phyloP scores from a whole-genome alignment of 768 basidiomycete species.

The Strobilomyces confusus region DNA sequence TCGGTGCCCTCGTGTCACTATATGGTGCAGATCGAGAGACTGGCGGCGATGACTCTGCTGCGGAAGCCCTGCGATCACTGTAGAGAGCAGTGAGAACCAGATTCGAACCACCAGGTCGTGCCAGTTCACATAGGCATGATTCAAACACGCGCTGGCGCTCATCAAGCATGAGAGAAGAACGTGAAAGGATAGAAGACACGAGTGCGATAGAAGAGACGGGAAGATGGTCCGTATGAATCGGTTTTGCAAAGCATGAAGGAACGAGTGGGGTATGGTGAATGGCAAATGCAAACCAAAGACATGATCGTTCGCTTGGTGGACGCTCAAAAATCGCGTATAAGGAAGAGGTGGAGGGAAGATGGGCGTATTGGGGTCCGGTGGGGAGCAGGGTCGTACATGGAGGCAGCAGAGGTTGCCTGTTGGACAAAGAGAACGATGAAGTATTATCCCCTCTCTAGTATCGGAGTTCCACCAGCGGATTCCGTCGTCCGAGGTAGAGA shows the following conservation, averaged over 20 bases:
- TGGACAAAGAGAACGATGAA: too few species aligned
- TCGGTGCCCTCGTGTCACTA: not conserved
- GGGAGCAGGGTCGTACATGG: too few species aligned
- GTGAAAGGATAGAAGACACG: not conserved
- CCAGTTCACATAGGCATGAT: not conserved
- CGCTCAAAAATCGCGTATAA: too few species aligned
- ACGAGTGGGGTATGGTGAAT: too few species aligned
- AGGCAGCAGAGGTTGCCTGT: too few species aligned
- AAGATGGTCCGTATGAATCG: not conserved
- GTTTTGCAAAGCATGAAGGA: too few species aligned
- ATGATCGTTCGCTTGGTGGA: too few species aligned
- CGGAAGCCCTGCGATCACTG: not conserved
- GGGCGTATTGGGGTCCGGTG: too few species aligned
- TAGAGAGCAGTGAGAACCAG: not conserved
- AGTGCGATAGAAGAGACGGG: not conserved
- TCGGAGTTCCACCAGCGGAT: conserved; percentile 10
- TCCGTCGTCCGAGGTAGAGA: not conserved
- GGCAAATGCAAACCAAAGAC: too few species aligned
- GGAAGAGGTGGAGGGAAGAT: too few species aligned
- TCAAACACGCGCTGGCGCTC: not conserved
- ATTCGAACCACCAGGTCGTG: not conserved
- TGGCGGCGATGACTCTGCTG: not conserved
- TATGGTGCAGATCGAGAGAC: not conserved
- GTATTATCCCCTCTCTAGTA: not conserved
- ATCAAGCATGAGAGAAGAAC: not conserved